Percentiles rank a stretch among this genome's conserved stretches.
These are phyloP conservation scores for Blastobotrys capitulatus DNA, from an alignment of 1,139 yeast species.

Conservation along the genomic window DNA sequence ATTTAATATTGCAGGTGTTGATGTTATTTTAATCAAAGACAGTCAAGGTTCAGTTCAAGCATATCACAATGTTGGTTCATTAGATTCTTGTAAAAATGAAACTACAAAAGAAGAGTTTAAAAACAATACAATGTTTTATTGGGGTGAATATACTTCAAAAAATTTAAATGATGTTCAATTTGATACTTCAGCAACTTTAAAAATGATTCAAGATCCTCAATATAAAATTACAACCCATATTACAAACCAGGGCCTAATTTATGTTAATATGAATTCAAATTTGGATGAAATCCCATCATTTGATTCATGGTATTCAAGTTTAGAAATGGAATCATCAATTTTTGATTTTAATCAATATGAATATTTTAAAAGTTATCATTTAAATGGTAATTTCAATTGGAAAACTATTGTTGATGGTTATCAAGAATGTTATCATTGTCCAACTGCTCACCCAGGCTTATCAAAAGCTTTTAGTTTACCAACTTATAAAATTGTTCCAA, in stretches of 20 bases:
- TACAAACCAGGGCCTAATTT: conserved; percentile 10
- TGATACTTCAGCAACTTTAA: neutral
- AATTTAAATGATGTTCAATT: neutral
- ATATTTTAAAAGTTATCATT: conserved; percentile 8
- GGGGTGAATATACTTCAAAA: neutral
- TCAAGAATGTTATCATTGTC: conserved; percentile 13
- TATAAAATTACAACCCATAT: conserved; percentile 2
- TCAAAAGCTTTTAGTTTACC: conserved; percentile 11
- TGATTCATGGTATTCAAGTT: conserved; percentile 4
- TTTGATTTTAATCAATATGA: conserved; percentile 11
- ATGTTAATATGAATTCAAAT: conserved; percentile 6
- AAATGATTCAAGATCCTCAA: conserved; percentile 6
- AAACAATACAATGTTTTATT: conserved; percentile 2
- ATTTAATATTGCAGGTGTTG: conserved; percentile 10
- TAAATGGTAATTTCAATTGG: conserved; percentile 11
- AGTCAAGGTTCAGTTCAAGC: conserved; percentile 2
- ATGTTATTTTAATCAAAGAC: conserved; percentile 6
- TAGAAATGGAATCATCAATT: conserved; percentile 5
- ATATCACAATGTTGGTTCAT: conserved; percentile 7
- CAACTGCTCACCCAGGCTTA: conserved; percentile 12
- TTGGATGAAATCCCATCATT: neutral
- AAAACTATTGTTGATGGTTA: conserved; percentile 13
- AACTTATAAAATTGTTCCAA: conserved; percentile 8
- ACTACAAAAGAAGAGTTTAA: neutral
- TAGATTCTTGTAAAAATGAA: neutral